These are phyloP conservation scores for Plantago ovata DNA, from an alignment of 257 asterid species.

Conservation along the genomic window DNA sequence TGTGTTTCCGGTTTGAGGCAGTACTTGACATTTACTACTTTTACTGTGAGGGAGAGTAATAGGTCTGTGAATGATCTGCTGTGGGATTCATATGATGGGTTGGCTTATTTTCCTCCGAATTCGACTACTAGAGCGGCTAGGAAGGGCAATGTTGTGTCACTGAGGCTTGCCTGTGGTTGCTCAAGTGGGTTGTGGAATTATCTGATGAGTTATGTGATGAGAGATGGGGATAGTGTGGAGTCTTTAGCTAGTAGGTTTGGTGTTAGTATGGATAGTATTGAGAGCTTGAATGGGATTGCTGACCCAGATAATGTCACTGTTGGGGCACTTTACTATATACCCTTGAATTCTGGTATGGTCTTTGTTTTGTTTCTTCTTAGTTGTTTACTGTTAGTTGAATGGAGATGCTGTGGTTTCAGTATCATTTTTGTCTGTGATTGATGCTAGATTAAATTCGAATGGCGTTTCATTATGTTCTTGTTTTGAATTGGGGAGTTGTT, in stretches of 20 bases:
- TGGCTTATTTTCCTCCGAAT: slow-evolving; percentile 77
- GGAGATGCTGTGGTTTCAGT: slow-evolving; percentile 1
- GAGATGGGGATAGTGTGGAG: slow-evolving; percentile 83
- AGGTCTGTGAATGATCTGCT: slow-evolving; percentile 73
- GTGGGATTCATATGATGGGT: slow-evolving; percentile 65
- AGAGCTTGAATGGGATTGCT: slow-evolving; percentile 60
- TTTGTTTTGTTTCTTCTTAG: neutral
- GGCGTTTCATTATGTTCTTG: neutral
- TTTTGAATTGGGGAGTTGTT: neutral
- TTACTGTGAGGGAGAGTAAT: slow-evolving; percentile 59
- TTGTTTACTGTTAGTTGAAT: slow-evolving; percentile 1
- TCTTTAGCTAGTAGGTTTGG: slow-evolving; percentile 94
- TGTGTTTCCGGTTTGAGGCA: slow-evolving; percentile 47
- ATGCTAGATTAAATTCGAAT: slow-evolving; percentile 8
- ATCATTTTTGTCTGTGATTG: slow-evolving; percentile 7
- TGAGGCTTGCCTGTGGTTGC: slow-evolving; percentile 86
- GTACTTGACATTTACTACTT: slow-evolving; percentile 77
- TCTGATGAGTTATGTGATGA: slow-evolving; percentile 89
- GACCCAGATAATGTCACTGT: slow-evolving; percentile 85
- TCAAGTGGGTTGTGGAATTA: slow-evolving; percentile 96
- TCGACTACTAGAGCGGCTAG: slow-evolving; percentile 60
- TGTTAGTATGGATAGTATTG: slow-evolving; percentile 95
- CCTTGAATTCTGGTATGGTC: slow-evolving; percentile 70
- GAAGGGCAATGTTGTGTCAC: slow-evolving; percentile 74
- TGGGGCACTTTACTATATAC: slow-evolving; percentile 76